Base-by-base conservation (phyloP, 169 alveolate species). In the Babesia bigemina region DNA sequence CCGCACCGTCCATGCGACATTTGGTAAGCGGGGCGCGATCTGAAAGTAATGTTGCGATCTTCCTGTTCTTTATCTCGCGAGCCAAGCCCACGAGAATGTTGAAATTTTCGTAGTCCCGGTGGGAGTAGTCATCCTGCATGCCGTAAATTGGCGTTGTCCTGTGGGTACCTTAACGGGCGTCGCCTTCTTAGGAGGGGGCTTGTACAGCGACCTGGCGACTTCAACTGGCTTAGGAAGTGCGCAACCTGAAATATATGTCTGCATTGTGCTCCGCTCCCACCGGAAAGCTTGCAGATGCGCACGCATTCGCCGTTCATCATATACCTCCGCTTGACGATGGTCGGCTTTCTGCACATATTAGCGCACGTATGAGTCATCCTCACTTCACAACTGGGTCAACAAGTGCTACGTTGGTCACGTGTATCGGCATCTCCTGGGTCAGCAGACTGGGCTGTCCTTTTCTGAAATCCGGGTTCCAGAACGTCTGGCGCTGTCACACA, bases 341-440 rank as follows among this genome's bases (percentile, higher is more conserved):
- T 94, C 19, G 98, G 97, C n/a, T 84, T 91, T 79, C 96, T 92
- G 76, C 12, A 19, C 57, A 16, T 9, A 19, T 56, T 29, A 42
- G 21, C 7, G n/a, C 21, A 8, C 55, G 14, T 26, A 10, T 14
- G 12, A 2, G 10, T 4, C n/a, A 19, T 22, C 19, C 85, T 26
- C 70, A 91, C 94, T 86, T 86, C 56, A 72, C 66, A 55, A 94
- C 95, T 16, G 98, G 98, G 76, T 95, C 98, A 16, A 95, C 87
- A 3, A 95, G 73, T 12, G 97, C 86, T 6, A 95, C 94, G 60
- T 94, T 95, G 22, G 97, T 92, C 24, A 95, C 86, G 79, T 95
- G 98, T 14, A 95, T 88, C 0, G 98, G 98, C 92, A 85, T 84
- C 72, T 95, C 98, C 69, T 87, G 91, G 47, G 95, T 86, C 24